Evolutionary conservation across 2,329 filamentous ascomycete species (phyloP), one percentile per base, ranked within the genome.

Genomic region (Botrytis tulipae): DNA sequence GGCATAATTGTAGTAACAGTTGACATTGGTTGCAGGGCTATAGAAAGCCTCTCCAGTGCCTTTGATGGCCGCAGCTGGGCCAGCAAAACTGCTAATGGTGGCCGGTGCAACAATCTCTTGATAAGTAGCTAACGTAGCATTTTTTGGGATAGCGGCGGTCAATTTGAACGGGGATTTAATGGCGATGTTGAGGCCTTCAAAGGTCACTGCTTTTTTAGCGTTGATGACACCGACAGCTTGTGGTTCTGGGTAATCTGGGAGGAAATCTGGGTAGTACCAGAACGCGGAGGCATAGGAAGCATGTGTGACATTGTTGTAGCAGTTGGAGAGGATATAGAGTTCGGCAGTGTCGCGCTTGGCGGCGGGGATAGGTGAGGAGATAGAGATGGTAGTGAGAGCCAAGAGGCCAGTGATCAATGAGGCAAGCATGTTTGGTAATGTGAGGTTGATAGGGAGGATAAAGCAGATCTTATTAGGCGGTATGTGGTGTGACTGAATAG

Each of bases 201-300:
- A 71, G 14, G 44, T 54, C 18, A 71, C 59, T 14, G 70, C 46
- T 6, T 51, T 71, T 35, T 62, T 16, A n/a, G 60, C 44, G 44
- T 35, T 65, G 35, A 71, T 71, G 18, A 65, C 35, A 18, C 32
- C 70, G 25, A 54, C n/a, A 32, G 70, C 70, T 57, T 71, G 70
- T 4, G 60, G 70, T 40, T 65, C 35, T 29, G 70, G 59, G 70
- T 25, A 54, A 20, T 71, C 60, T 29, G 60, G 60, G n/a, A 71
- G 60, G 46, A 54, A 71, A 22, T 71, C 59, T 18, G 70, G 70
- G 70, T 71, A 71, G 60, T 71, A 71, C 44, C 60, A 71, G 60
- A 71, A 71, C 20, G 70, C 44, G 7, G 70, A 63, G n/a, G 59
- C 70, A n/a, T 71, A 66, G 25, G 59, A 71, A 22, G 57, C 32